Base-by-base conservation (phyloP, 2,329 filamentous ascomycete genomes). In the Metarhizium robertsii region DNA sequence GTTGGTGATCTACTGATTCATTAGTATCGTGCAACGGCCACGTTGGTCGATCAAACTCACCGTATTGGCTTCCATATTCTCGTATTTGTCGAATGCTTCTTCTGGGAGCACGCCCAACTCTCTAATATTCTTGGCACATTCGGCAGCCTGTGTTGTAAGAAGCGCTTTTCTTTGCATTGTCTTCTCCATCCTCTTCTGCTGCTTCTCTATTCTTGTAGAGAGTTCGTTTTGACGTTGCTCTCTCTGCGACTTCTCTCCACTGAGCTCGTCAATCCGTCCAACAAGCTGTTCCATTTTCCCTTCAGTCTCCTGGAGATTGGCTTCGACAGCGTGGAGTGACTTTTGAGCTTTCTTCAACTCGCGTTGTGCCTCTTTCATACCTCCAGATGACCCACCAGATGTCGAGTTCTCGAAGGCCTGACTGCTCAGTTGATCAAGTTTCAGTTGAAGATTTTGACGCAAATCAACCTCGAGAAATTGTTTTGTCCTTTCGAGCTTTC, bases 51-150 rank as follows among this genome's bases (percentile, higher is more conserved):
- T 42, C 43, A 20, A 6, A 72, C 80, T 73, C 73, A 92, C 88
- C 52, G 79, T 83, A 59, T 92, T 89, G 30, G 86, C 84, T 62
- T 90, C 87, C 69, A 90, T 87, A 62, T 86, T 87, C 65, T 89
- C 85, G 68, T 95, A 99, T 66, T 92, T 94, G 61, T 88, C 88
- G 67, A 96, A 94, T 0, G 92, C 91, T 65, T 96, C 92, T 59
- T 97, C 92, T 0, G 94, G 92, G 16, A 99, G 79, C 18, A 95
- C 92, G 61, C 94, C 94, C 6, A 99, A 78, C 61, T 96, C 91
- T 50, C 92, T 87, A 64, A 99, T 97, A 60, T 92, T 92, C 66
- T 90, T 87, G 58, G 86, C 86, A 59, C 88, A 90, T 64, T 96
- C 91, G 2, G 85, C 83, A 20, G 89, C 86, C 67, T 91, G 87